These are phyloP conservation scores for Colletotrichum orchidophilum DNA, from an alignment of 2,329 filamentous ascomycete genomes.

Conservation along the genomic window DNA sequence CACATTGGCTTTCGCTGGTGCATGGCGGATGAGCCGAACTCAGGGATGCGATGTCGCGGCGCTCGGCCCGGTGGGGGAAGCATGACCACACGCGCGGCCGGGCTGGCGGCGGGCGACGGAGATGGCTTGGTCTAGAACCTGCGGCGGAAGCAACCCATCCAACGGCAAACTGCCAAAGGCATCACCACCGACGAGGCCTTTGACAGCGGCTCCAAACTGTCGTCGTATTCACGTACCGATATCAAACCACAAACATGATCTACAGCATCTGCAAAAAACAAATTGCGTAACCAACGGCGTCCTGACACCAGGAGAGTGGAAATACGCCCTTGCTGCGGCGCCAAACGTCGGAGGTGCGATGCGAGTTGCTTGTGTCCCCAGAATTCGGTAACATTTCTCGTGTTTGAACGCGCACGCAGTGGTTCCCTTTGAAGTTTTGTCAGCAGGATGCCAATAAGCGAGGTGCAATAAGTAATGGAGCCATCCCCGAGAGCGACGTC, in stretches of 20 bases:
- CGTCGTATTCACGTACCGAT: neutral
- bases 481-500: neutral
- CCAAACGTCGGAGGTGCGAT: constrained; percentile 8
- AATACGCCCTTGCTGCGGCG: constrained; percentile 6
- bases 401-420: neutral
- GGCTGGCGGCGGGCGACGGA: neutral
- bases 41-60: neutral
- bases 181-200: neutral
- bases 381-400: neutral
- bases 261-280: neutral
- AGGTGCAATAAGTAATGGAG: neutral
- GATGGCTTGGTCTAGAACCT: neutral
- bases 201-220: neutral
- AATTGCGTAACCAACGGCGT: neutral
- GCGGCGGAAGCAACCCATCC: neutral
- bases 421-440: neutral
- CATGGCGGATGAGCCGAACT: neutral
- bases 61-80: neutral
- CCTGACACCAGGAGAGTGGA: neutral
- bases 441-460: neutral
- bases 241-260: constrained; percentile 4
- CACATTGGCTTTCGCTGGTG: neutral
- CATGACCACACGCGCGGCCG: neutral
- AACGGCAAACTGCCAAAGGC: neutral
- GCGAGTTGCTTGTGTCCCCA: neutral